Base-by-base conservation (phyloP, 1,139 yeast species). In the Debaryomyces robertsiae region DNA sequence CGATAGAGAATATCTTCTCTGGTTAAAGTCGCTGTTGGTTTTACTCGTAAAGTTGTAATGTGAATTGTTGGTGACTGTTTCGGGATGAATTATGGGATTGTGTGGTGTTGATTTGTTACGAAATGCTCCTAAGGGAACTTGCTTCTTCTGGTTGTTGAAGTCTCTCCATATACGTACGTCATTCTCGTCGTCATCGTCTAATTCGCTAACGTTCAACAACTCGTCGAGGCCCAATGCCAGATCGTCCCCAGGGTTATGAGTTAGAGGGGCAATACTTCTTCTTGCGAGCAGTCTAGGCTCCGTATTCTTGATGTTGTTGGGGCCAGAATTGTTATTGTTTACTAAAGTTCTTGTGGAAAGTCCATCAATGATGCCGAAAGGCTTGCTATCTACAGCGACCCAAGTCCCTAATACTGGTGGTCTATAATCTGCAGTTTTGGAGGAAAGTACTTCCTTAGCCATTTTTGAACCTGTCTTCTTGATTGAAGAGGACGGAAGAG, bases 401-500 rank as follows among this genome's bases (percentile, higher is more conserved):
- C 98, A 93, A 1, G 96, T 84, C 0, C 97, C 98, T 44, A 93
- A 69, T 18, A 88, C 78, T 2, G 98, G 98, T 2, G 98, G 97
- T 41, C 95, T 70, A 46, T 91, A 82, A 42, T 91, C 91, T 22
- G 87, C 83, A 6, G 85, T 82, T 39, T 90, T 84, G 1, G 95
- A 84, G 6, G 95, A 84, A 15, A 93, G 74, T 9, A 93, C 89
- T 60, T 93, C 98, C 49, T 93, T 90, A 2, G 93, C 91, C 46
- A 86, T 81, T 50, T 84, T 82, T 6, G 89, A 81, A 1, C 90
- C 94, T 27, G 81, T 64, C 32, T 64, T 69, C 39, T 69, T 73
- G 41, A 76, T 71, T 9, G 79, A 71, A 5, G 84, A 76, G 4
- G 82, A 77, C 13, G 81, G 81, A 34, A 91, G 65, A 14, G 81